A percentile compares a stretch with the other conserved stretches of the same genome.
These are phyloP conservation scores for Solanum sejunctum DNA, from an alignment of 257 asterid genomes.

Conservation along the genomic window DNA sequence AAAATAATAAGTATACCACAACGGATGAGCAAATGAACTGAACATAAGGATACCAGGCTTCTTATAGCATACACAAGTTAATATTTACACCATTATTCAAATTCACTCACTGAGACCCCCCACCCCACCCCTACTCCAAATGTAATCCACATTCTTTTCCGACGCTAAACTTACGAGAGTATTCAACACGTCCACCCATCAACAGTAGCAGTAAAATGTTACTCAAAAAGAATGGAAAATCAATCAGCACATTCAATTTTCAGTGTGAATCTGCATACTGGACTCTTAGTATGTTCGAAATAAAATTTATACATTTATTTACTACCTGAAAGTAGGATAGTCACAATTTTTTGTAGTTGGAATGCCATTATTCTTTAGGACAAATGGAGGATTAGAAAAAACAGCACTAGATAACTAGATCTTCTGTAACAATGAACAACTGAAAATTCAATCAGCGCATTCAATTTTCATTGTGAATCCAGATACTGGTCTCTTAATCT, in stretches of 20 bases:
- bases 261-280: background rate
- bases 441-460: background rate
- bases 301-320: background rate
- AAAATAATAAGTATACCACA: background rate
- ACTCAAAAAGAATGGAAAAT: background rate
- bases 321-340: background rate
- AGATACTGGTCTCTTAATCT: background rate
- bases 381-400: background rate
- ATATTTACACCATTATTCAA: background rate
- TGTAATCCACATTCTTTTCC: background rate
- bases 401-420: background rate
- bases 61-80: background rate
- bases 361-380: background rate
- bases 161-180: background rate
- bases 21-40: background rate
- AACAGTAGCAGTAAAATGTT: background rate
- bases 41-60: background rate
- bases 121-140: background rate
- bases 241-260: background rate
- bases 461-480: background rate
- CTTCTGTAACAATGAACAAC: background rate
- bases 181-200: background rate
- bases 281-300: background rate
- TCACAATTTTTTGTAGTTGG: background rate
- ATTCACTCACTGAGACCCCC: background rate